Evolutionary conservation across 2,329 filamentous ascomycete species (phyloP), one percentile per base, ranked within the genome.

Genomic region (Plenodomus tracheiphilus): DNA sequence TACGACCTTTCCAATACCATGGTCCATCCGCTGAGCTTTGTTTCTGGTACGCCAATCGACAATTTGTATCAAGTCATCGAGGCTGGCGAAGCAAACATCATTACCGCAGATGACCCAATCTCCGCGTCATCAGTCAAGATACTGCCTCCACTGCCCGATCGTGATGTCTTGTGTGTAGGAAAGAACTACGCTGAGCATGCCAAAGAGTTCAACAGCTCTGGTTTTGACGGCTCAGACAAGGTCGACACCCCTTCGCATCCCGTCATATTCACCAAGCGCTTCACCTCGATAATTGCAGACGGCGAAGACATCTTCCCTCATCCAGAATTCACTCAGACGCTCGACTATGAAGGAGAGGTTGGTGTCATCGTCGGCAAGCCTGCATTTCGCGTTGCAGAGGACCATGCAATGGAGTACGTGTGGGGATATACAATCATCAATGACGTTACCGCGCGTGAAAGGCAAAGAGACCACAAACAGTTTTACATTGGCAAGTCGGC

Each of bases 151-250:
- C 72, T 82, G 36, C 69, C 65, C 17, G 75, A 74, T 6, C 72
- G 80, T 20, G 80, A 83, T 60, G 68, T 83, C n/a, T 72, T 83
- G 2, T 79, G 39, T 22, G 78, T 84, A 2, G 79, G 81, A 21
- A 82, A 84, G 60, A 84, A 83, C 55, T 84, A 84, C 55, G 68
- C 71, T 25, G 80, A 81, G 35, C 81, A 84, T 58, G 81, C 81
- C 1, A 79, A 76, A 44, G 81, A 84, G 51, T 84, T 84, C 68
- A 81, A 83, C 56, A 72, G 66, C 10, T 80, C 77, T 1, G 81
- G 81, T 0, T 84, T 77, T 55, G 81, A 84, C 60, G 75, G 74
- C 46, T 80, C 75, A 4, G 81, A 84, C 55, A 83, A 82, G 54
- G 68, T 73, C 0, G 80, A 81, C 46, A 68, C 72, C 36, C 80